phyloP scores from a whole-genome alignment of 768 basidiomycete genomes.

The Strobilomyces confusus region DNA sequence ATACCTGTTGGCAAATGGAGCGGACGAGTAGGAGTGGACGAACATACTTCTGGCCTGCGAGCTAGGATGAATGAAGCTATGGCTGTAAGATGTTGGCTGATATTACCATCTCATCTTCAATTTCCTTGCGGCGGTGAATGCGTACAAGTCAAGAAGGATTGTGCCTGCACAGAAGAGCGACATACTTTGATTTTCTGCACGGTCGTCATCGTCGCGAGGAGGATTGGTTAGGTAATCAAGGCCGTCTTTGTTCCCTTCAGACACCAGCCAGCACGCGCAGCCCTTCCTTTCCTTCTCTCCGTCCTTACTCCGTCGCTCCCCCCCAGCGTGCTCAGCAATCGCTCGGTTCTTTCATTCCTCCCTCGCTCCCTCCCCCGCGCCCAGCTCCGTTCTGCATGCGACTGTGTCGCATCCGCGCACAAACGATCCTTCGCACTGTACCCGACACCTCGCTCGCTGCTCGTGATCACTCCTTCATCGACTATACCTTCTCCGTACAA shows the following conservation, averaged over 20 bases:
- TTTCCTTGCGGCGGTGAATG: slow-evolving; percentile 51
- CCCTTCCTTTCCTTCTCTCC: slow-evolving; percentile 5
- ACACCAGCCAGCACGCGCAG: too few species aligned
- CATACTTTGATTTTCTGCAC: slow-evolving; percentile 84
- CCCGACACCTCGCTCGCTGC: slow-evolving; percentile 21
- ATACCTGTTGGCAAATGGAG: slow-evolving; percentile 6
- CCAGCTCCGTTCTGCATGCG: slow-evolving; percentile 26
- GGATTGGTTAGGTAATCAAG: slow-evolving; percentile 14
- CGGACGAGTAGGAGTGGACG: slow-evolving; percentile 9
- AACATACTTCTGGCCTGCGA: slow-evolving; percentile 74
- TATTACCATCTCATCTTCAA: slow-evolving; percentile 95
- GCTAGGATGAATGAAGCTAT: slow-evolving; percentile 27
- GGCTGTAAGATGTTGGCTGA: slow-evolving; percentile 9
- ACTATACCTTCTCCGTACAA: slow-evolving; percentile 12
- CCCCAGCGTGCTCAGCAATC: background rate
- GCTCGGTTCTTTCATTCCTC: slow-evolving; percentile 21
- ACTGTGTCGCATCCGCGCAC: slow-evolving; percentile 32
- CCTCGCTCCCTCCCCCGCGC: slow-evolving; percentile 20
- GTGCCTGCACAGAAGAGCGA: slow-evolving; percentile 17
- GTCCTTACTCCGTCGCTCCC: slow-evolving; percentile 4
- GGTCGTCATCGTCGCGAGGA: slow-evolving; percentile 60
- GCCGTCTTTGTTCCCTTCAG: background rate
- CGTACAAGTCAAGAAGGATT: slow-evolving; percentile 1
- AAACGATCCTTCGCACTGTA: slow-evolving; percentile 25
- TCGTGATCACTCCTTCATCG: slow-evolving; percentile 18